phyloP scores from a whole-genome alignment of 208 protist genomes.

The Giardia muris region DNA sequence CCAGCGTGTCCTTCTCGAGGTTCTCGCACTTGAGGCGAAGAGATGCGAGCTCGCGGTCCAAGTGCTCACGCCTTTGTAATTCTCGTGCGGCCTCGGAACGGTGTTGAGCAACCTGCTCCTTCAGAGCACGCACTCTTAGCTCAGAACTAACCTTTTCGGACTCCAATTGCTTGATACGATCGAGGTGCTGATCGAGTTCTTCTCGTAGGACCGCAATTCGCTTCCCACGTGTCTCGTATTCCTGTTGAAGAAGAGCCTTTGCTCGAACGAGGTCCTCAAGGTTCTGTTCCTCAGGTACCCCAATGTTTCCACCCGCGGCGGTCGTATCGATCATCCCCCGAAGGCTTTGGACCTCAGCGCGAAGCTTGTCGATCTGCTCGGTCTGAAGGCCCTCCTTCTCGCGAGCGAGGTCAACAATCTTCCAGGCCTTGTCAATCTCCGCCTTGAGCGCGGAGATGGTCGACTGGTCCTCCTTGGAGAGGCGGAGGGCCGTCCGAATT shows the following conservation, averaged over 20 bases:
- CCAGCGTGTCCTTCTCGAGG: neutral
- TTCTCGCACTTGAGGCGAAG: neutral
- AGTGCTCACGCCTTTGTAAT: neutral
- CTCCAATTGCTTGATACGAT: neutral
- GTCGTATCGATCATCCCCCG: neutral
- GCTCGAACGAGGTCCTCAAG: neutral
- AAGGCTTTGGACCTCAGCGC: slow-evolving; percentile 73
- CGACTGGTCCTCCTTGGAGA: slow-evolving; percentile 79
- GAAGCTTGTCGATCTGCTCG: slow-evolving; percentile 71
- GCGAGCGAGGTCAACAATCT: slow-evolving; percentile 69
- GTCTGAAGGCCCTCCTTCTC: slow-evolving; percentile 76
- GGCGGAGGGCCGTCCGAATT: slow-evolving; percentile 75
- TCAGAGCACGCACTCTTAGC: neutral
- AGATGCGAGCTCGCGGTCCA: neutral
- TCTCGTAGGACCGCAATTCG: neutral
- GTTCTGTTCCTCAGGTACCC: neutral
- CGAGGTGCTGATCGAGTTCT: neutral
- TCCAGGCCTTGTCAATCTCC: slow-evolving; percentile 84
- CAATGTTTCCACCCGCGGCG: neutral
- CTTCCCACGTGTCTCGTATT: neutral
- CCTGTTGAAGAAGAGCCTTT: neutral
- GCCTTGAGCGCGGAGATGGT: slow-evolving; percentile 68
- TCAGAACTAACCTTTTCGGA: neutral
- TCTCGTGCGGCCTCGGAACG: neutral
- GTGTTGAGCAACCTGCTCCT: neutral